A percentile compares a stretch with the other conserved stretches of the same genome.
Conservation (phyloP, 305 asterid species). For the Fraxinus greggii region DNA sequence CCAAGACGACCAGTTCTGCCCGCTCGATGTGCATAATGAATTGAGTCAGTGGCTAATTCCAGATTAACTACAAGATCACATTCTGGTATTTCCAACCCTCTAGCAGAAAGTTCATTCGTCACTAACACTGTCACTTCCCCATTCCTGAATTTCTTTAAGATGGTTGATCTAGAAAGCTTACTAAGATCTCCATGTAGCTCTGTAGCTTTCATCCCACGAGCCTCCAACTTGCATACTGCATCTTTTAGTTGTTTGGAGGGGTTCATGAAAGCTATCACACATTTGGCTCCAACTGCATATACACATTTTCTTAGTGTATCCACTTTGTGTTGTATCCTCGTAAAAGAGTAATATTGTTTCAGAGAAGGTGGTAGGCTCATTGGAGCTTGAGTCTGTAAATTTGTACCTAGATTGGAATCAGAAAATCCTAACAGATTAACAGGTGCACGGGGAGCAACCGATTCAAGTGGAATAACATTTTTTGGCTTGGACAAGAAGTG, state of each 20-base stretch:
- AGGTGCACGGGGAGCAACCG: slow-evolving; percentile 43
- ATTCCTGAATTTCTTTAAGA: slow-evolving; percentile 65
- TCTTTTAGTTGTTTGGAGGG: slow-evolving; percentile 82
- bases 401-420: slow-evolving; percentile 34
- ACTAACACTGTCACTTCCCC: slow-evolving; percentile 76
- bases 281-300: slow-evolving; percentile 76
- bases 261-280: slow-evolving; percentile 90
- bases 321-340: slow-evolving; percentile 84
- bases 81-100: slow-evolving; percentile 88
- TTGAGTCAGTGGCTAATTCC: slow-evolving; percentile 82
- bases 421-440: slow-evolving; percentile 37
- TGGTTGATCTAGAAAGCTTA: slow-evolving; percentile 76
- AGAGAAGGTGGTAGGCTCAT: slow-evolving; percentile 83
- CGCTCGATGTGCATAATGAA: slow-evolving; percentile 93
- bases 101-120: slow-evolving; percentile 91
- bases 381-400: slow-evolving; percentile 39
- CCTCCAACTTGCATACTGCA: slow-evolving; percentile 79
- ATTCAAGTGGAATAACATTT: slow-evolving; percentile 57
- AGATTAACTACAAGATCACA: slow-evolving; percentile 96
- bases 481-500: slow-evolving; percentile 82
- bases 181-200: slow-evolving; percentile 87
- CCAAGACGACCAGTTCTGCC: slow-evolving; percentile 95
- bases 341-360: slow-evolving; percentile 66
- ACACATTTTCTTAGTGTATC: slow-evolving; percentile 77
- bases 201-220: slow-evolving; percentile 78